Conservation (phyloP, 306 rosid genomes). For the Quercus cerris region DNA sequence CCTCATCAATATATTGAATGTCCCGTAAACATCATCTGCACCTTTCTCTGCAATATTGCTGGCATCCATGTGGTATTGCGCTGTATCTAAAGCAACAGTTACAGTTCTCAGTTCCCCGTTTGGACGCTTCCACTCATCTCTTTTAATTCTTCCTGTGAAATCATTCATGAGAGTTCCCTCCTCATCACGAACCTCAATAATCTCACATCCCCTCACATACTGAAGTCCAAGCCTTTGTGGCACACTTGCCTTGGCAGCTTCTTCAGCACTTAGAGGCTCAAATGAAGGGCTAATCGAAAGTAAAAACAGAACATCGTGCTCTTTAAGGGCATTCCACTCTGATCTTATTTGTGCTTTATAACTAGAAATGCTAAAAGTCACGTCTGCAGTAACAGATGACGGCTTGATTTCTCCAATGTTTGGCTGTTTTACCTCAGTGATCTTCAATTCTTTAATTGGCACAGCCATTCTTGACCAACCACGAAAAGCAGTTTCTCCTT, state of each 20-base stretch:
- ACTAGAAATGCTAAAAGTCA: constrained; percentile 86
- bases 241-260: constrained; percentile 82
- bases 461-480: constrained; percentile 99
- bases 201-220: constrained; percentile 89
- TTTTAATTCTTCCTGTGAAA: constrained; percentile 85
- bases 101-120: constrained; percentile 96
- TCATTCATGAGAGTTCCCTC: constrained; percentile 96
- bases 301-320: constrained; percentile 90
- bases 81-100: constrained; percentile 93
- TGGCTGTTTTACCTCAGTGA: constrained; percentile 83
- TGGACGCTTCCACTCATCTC: constrained; percentile 99
- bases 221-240: constrained; percentile 95
- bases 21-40: constrained; percentile 86
- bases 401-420: constrained; percentile 99
- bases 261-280: constrained; percentile 89
- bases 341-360: constrained; percentile 87
- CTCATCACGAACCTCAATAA: constrained; percentile 88
- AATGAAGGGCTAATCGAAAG: constrained; percentile 84
- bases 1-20: constrained; percentile 89
- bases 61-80: constrained; percentile 99
- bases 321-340: constrained; percentile 96
- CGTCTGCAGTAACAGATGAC: constrained; percentile 82
- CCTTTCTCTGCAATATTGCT: constrained; percentile 86
- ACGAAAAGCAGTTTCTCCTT: constrained; percentile 86
- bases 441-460: constrained; percentile 79